Base-by-base conservation (phyloP, 129 eudicot genomes). In the Flaveria ramosissima region DNA sequence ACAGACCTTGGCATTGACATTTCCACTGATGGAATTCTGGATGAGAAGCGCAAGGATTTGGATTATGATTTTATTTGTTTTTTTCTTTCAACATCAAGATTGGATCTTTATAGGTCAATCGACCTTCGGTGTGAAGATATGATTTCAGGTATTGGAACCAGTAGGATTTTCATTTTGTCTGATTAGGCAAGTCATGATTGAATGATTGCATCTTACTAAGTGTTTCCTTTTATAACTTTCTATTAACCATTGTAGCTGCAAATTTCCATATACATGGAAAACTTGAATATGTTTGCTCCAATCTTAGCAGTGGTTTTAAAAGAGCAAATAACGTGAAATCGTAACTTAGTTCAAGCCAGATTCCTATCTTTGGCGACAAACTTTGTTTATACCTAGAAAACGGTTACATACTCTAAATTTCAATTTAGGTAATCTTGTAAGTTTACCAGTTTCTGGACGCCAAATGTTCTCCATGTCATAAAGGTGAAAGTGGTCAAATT, bases 61-160 rank as follows among this genome's bases (percentile, higher is more conserved):
- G 98, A 91, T 66, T 94, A 91, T 73, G 92, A 94, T n/a, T 94
- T 89, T 73, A n/a, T 41, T 26, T 94, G 98, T 75, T 91, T 89
- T 78, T 91, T 94, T 83, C 89, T 94, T 65, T 85, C 98, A 74
- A 91, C 84, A 74, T 88, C 85, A 71, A 89, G 98, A 79, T 67
- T 88, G 67, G 96, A 94, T 77, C 91, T 94, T 50, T 94, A 94
- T 45, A 86, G 91, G 81, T 85, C 96, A 79, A 89, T 94, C 70
- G 98, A 94, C 81, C 85, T 85, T 53, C 89, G 98, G 36, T 94
- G 98, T 83, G 98, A 94, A 86, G 96, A 91, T 82, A 94, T 94
- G 98, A 84, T 91, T 84, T 89, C 91, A 87, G 98, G 98, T 91
- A 23, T 48, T 20, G 36, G 36, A 55, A 30, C 36, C 36, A 41